A percentile compares a stretch with the other conserved stretches of the same genome.
Evolutionary conservation across 805 yeast species (phyloP).

Genomic region (Yarrowia sp.): DNA sequence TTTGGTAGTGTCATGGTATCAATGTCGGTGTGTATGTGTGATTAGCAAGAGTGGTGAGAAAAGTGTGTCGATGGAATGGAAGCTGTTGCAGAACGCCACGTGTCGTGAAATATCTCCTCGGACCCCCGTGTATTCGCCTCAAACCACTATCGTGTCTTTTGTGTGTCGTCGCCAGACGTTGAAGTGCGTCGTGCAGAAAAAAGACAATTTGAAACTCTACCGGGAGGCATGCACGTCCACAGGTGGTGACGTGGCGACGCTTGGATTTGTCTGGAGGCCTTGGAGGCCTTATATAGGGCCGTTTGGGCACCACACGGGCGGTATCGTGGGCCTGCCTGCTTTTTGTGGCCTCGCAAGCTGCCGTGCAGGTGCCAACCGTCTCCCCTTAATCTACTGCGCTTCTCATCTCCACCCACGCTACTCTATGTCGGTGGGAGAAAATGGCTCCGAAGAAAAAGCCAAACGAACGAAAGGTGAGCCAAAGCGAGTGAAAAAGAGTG

Average conservation of each 20-base stretch:
- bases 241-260: constrained; percentile 10
- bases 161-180: constrained; percentile 25
- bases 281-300: no score
- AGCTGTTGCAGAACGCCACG: no score
- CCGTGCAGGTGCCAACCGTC: not conserved
- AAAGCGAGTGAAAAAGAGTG: not conserved
- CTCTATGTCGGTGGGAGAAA: constrained; percentile 12
- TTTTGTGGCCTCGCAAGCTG: not conserved
- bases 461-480: not conserved
- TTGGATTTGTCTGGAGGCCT: no score
- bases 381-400: constrained; percentile 18
- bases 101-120: not conserved
- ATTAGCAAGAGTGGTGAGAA: no score
- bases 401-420: constrained; percentile 12
- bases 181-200: constrained; percentile 24
- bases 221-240: not conserved
- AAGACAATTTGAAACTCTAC: constrained; percentile 21
- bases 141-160: constrained; percentile 14
- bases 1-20: constrained; percentile 15
- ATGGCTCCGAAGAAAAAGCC: not conserved
- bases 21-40: not conserved
- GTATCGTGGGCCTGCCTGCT: not conserved
- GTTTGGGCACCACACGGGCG: no score
- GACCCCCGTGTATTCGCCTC: constrained; percentile 7
- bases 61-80: no score